A percentile compares a stretch with the other conserved stretches of the same genome.
Conservation (phyloP, 164 flowering plant species). For the Annona cherimola region DNA sequence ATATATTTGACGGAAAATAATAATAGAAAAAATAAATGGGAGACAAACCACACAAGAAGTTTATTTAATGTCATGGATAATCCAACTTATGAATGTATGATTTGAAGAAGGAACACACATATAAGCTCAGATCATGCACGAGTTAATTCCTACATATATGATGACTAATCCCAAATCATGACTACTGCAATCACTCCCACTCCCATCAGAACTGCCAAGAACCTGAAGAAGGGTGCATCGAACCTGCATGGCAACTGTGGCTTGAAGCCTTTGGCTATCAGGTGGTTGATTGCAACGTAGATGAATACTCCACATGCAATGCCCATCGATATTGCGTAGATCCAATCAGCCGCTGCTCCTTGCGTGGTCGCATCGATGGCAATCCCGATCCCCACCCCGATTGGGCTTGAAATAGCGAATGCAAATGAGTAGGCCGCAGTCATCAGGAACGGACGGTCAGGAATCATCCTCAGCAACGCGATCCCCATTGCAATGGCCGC, state of each 20-base stretch:
- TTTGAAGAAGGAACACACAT: neutral
- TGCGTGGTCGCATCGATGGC: constrained; percentile 64
- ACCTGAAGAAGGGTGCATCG: constrained; percentile 58
- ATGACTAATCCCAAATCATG: constrained; percentile 69
- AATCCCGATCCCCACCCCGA: constrained; percentile 80
- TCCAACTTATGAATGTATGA: too few relatives aligned
- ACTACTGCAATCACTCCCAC: constrained; percentile 69
- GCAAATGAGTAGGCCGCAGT: constrained; percentile 63
- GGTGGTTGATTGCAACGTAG: constrained; percentile 78
- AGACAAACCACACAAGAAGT: too few relatives aligned
- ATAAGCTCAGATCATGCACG: neutral
- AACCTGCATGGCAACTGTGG: constrained; percentile 34
- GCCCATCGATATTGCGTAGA: constrained; percentile 72
- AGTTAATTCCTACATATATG: neutral
- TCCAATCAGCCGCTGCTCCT: constrained; percentile 68
- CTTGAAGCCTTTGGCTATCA: constrained; percentile 63
- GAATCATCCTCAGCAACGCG: constrained; percentile 72
- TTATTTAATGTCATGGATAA: too few relatives aligned
- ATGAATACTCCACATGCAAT: constrained; percentile 79
- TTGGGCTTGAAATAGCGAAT: constrained; percentile 76
- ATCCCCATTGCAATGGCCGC: constrained; percentile 88
- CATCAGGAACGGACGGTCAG: constrained; percentile 49
- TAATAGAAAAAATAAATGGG: too few relatives aligned
- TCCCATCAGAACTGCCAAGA: constrained; percentile 57
- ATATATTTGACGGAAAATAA: too few relatives aligned